A percentile compares a stretch with the other conserved stretches of the same genome.
These are phyloP conservation scores for Metschnikowia henanensis DNA, from an alignment of 805 yeast species.

Conservation along the genomic window DNA sequence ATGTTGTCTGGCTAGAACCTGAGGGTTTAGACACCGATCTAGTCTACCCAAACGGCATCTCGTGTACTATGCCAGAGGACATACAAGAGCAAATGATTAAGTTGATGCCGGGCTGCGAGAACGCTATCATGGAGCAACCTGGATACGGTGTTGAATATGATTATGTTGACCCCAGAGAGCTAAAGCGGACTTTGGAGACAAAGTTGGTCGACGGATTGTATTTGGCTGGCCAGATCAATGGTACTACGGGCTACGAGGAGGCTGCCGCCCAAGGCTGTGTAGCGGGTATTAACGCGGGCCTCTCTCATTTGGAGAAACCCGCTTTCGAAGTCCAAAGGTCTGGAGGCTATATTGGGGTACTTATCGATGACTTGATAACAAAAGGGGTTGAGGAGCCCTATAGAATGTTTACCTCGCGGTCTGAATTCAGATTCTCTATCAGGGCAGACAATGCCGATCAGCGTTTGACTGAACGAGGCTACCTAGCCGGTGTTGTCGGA, in stretches of 20 bases:
- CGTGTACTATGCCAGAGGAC: conserved; percentile 95
- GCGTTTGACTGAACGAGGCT: conserved; percentile 73
- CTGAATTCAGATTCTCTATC: conserved; percentile 88
- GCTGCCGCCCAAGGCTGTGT: conserved; percentile 96
- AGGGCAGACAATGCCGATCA: conserved; percentile 94
- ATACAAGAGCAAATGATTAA: conserved; percentile 74
- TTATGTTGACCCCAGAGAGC: conserved; percentile 90
- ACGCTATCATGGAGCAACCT: conserved; percentile 86
- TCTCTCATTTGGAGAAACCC: conserved; percentile 43
- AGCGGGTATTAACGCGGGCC: conserved; percentile 95
- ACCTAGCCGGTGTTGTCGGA: conserved; percentile 63
- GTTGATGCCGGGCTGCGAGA: conserved; percentile 85
- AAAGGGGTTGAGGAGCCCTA: conserved; percentile 98
- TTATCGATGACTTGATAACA: conserved; percentile 90
- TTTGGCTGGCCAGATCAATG: conserved; percentile 97
- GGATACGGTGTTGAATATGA: conserved; percentile 99
- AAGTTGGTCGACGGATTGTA: conserved; percentile 74
- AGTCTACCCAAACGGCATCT: conserved; percentile 96
- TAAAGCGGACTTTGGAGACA: conserved; percentile 76
- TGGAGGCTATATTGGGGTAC: conserved; percentile 89
- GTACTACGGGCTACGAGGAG: conserved; percentile 98
- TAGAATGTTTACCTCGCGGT: conserved; percentile 95
- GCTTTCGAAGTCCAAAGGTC: conserved; percentile 61
- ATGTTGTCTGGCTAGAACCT: conserved; percentile 93
- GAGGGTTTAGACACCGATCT: conserved; percentile 86